Base-by-base conservation (phyloP, 2,329 filamentous ascomycete species). In the Colletotrichum sp. region DNA sequence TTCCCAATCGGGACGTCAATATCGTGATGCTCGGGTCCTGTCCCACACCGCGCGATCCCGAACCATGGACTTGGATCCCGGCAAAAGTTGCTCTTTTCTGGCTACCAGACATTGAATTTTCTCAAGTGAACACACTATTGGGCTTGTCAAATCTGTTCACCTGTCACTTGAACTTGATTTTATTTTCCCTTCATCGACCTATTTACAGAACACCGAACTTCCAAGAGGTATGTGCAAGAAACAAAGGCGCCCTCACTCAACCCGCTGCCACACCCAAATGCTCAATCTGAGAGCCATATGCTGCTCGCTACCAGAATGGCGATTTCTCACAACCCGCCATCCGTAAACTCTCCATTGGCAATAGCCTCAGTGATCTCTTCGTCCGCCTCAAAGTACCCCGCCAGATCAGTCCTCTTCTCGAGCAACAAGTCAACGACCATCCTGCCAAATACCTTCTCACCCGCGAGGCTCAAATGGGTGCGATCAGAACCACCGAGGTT, bases 401-500 rank as follows among this genome's bases (percentile, higher is more conserved):
- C 71, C 15, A 85, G 65, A 3, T 78, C 78, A 0, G 78, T 70
- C 24, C 77, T 10, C 71, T 67, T 49, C 18, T 49, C 79, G n/a
- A 88, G 77, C 34, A 89, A 77, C 9, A 93, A 81, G 77, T 91
- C 89, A 4, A 87, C 88, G n/a, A 92, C 88, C 81, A 93, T 85
- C 30, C 90, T 86, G 2, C 89, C 88, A 83, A 93, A 93, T 1
- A 93, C 89, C 3, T 87, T 84, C 30, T 86, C 87, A 0, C 91
- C 91, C 76, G 85, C 83, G 4, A 80, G 80, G 79, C 91, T 92
- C 52, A 93, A 79, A 82, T 93, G 92, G 2, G 91, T 93, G 64
- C 83, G 83, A 80, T 93, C 92, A 5, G 80, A 82, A 3, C 83
- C 78, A 34, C 76, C 80, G 32, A 86, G 79, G 76, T 91, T 89